Evolutionary conservation across 192 early-diverging fungal species (phyloP).

Genomic region (Coemansia sp.): DNA sequence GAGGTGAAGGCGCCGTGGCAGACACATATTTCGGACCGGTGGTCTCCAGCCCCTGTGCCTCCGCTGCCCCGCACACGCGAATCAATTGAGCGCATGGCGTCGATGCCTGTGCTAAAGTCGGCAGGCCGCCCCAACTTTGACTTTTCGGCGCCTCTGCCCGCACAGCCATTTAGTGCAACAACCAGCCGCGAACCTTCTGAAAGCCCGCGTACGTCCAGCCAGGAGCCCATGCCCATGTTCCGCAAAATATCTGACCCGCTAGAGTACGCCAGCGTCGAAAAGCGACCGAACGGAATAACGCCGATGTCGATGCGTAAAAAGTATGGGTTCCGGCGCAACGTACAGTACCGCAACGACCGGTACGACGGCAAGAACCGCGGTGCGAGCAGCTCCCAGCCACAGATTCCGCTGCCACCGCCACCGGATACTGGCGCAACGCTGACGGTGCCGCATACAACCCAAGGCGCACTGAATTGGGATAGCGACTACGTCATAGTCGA

Average conservation of each 20-base stretch:
- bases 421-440: conserved; percentile 35
- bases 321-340: conserved; percentile 42
- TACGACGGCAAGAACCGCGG: conserved; percentile 10
- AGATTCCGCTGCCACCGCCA: conserved; percentile 25
- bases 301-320: conserved; percentile 46
- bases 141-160: conserved; percentile 25
- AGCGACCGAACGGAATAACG: conserved; percentile 24
- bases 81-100: conserved; percentile 50
- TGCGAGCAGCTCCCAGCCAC: conserved; percentile 14
- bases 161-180: conserved; percentile 19
- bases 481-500: conserved; percentile 51
- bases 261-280: conserved; percentile 44
- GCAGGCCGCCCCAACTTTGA: conserved; percentile 27
- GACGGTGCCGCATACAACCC: conserved; percentile 2
- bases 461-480: conserved; percentile 18
- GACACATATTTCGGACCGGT: conserved; percentile 15
- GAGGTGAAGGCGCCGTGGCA: conserved; percentile 25
- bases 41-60: conserved; percentile 11
- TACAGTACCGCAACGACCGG: conserved; percentile 43
- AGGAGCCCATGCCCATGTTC: conserved; percentile 17
- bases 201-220: conserved; percentile 1
- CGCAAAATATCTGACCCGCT: conserved; percentile 49
- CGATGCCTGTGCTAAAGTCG: conserved; percentile 42
- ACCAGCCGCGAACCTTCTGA: conserved; percentile 1
- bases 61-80: conserved; percentile 27